Conservation (phyloP, 1,284 basidiomycete species). For the Ceratobasidium sp. region DNA sequence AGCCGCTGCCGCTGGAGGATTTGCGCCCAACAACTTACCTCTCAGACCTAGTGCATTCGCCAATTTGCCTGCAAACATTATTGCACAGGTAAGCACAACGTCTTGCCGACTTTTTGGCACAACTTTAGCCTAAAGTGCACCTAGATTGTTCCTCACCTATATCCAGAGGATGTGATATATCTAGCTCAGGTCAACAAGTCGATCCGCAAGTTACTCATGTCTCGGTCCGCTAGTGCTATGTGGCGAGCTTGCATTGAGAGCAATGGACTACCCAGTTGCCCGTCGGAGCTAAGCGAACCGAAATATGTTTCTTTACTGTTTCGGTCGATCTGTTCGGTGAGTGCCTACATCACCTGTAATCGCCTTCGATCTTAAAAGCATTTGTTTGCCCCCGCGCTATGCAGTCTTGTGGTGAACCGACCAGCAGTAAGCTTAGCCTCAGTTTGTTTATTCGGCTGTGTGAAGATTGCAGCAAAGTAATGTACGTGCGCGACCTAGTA, state of each 20-base stretch:
- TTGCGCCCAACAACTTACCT: not conserved
- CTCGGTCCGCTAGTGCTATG: not conserved
- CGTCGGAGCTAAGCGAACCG: not conserved
- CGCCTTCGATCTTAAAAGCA: not conserved
- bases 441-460: not conserved
- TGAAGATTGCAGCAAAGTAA: not conserved
- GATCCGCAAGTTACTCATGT: constrained; percentile 15
- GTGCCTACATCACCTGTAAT: not conserved
- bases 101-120: not conserved
- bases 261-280: constrained; percentile 5
- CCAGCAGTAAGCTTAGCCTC: not conserved
- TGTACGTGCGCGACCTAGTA: not conserved
- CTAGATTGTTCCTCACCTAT: not conserved
- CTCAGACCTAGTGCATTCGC: not conserved
- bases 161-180: constrained; percentile 1
- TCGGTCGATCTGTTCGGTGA: constrained; percentile 27
- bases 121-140: not conserved
- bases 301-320: constrained; percentile 22
- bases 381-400: not conserved
- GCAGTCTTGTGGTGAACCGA: not conserved
- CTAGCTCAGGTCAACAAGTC: constrained; percentile 24
- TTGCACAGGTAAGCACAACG: not conserved
- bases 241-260: constrained; percentile 15
- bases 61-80: not conserved
- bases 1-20: constrained; percentile 1